phyloP scores from a whole-genome alignment of 2,329 filamentous ascomycete genomes.

The Fusarium virguliforme region DNA sequence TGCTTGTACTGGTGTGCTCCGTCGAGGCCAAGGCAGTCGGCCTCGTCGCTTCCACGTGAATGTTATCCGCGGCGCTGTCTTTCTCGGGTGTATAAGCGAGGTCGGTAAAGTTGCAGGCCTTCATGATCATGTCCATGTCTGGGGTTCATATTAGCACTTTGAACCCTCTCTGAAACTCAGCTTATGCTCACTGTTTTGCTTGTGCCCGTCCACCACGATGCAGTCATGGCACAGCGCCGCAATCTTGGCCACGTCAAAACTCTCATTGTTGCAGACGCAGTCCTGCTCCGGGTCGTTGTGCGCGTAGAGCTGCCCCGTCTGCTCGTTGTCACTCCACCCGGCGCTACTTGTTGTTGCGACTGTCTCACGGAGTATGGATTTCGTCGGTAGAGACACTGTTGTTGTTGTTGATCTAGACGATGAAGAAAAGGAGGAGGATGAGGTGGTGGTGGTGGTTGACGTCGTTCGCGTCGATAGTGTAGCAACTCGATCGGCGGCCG shows the following conservation, averaged over 20 bases:
- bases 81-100: slow-evolving; percentile 52
- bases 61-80: slow-evolving; percentile 54
- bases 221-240: slow-evolving; percentile 60
- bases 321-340: slow-evolving; percentile 28
- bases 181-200: slow-evolving; percentile 53
- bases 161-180: neutral
- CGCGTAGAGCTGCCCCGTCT: slow-evolving; percentile 37
- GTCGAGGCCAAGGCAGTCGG: slow-evolving; percentile 42
- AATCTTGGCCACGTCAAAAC: slow-evolving; percentile 60
- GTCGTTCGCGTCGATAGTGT: slow-evolving; percentile 10
- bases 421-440: neutral
- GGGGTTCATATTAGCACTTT: slow-evolving; percentile 18
- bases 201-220: slow-evolving; percentile 53
- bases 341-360: slow-evolving; percentile 20
- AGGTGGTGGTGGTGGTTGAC: slow-evolving; percentile 11
- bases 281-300: slow-evolving; percentile 52
- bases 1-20: slow-evolving; percentile 11
- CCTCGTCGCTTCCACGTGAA: slow-evolving; percentile 55
- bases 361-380: slow-evolving; percentile 17
- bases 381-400: slow-evolving; percentile 19
- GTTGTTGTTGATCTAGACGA: slow-evolving; percentile 26
- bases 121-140: slow-evolving; percentile 59
- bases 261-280: slow-evolving; percentile 59
- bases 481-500: slow-evolving; percentile 20
- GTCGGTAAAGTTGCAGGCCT: slow-evolving; percentile 55